A percentile compares a stretch with the other conserved stretches of the same genome.
Conservation (phyloP, 441 rosid species). For the Populus hybrid region DNA sequence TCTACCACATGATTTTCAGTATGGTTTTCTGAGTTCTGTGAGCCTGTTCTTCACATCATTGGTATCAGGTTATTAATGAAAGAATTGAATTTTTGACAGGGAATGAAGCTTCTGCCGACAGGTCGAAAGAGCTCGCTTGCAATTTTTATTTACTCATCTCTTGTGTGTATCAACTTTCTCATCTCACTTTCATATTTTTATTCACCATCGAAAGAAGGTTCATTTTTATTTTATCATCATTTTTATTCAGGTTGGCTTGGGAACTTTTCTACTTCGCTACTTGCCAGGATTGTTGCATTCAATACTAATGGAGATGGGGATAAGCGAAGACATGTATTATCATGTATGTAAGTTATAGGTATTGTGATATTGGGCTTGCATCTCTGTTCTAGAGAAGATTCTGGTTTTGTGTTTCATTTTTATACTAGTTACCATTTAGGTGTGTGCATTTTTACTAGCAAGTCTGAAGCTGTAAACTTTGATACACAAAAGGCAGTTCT, state of each 20-base stretch:
- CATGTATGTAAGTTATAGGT: slow-evolving; percentile 85
- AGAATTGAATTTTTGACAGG: slow-evolving; percentile 41
- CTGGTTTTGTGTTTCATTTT: background rate
- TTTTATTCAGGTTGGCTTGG: slow-evolving; percentile 67
- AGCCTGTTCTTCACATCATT: background rate
- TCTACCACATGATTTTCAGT: too few relatives aligned
- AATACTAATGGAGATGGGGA: slow-evolving; percentile 68
- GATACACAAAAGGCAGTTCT: background rate
- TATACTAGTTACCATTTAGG: too few relatives aligned
- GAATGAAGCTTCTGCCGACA: slow-evolving; percentile 91
- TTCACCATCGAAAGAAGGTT: background rate
- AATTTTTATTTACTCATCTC: slow-evolving; percentile 72
- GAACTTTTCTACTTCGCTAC: slow-evolving; percentile 76
- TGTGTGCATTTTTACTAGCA: background rate
- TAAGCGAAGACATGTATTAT: slow-evolving; percentile 88
- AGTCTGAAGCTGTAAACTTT: background rate
- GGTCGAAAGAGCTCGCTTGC: slow-evolving; percentile 80
- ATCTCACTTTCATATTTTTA: slow-evolving; percentile 2
- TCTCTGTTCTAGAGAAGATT: background rate
- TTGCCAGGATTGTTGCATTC: slow-evolving; percentile 57
- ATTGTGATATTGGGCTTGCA: background rate
- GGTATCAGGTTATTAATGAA: background rate
- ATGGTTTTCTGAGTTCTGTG: background rate
- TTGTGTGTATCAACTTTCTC: slow-evolving; percentile 48
- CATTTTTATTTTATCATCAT: slow-evolving; percentile 3